Base-by-base conservation (phyloP, 192 early-diverging fungal species). In the Backusella australiensis region DNA sequence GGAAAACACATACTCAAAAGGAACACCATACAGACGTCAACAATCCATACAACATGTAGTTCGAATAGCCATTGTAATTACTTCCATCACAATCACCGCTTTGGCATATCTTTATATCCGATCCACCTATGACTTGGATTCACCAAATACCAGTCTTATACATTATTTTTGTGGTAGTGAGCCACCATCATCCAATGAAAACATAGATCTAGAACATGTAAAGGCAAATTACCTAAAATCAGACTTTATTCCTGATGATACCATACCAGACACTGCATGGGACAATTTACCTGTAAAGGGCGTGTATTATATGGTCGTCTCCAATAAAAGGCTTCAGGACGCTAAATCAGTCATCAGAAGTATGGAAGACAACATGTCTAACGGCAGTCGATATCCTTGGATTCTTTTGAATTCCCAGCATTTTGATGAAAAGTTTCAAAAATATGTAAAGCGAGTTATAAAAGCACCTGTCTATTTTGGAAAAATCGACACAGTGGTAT, bases 321-420 rank as follows among this genome's bases (percentile, higher is more conserved):
- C 91, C 5, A 93, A 96, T 38, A 77, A 80, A 3, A 92, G 95
- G 63, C 59, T 93, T 34, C 71, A 84, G n/a, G 87, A 82, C 19
- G 85, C 92, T 36, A 78, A 84, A 1, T 66, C 76, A 8, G 82
- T 91, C 0, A 85, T 96, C 69, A 80, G 81, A 70, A 85, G 91
- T 73, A 74, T 96, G 19, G 91, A 95, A 80, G 90, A 94, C 75
- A 39, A 71, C 34, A 84, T 93, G n/a, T 93, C 93, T 76, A 93
- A 93, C 78, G 75, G 85, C 29, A 79, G 82, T 38, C 71, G 82
- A 11, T 94, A 94, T 73, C 92, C 92, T 0, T 94, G 91, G 80
- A 82, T 94, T 26, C 87, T 93, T 52, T 77, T 94, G 44, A 94
- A 92, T 84, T 85, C 92, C 72, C 88, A 82, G 39, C 81, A 85